A percentile compares a stretch with the other conserved stretches of the same genome.
phyloP scores from a whole-genome alignment of 352 stramenopile species.

The Blastocystis hominis region DNA sequence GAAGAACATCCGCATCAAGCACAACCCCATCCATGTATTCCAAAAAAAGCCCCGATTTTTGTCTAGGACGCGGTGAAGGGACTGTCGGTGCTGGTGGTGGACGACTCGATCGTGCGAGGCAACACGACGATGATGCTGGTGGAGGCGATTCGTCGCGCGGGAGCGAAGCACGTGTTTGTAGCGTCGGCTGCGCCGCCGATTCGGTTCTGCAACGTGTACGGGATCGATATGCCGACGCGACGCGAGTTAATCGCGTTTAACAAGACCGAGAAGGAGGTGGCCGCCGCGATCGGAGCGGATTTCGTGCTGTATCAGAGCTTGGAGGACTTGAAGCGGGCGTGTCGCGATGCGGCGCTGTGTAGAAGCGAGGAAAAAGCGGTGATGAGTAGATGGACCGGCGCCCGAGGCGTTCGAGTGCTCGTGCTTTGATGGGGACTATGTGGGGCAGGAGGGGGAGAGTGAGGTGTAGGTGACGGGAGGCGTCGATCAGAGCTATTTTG shows the following conservation, averaged over 20 bases:
- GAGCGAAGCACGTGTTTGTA: slow-evolving; percentile 89
- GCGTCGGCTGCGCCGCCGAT: slow-evolving; percentile 88
- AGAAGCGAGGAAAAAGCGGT: neutral
- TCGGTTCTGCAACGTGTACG: slow-evolving; percentile 96
- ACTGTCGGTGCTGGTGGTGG: slow-evolving; percentile 91
- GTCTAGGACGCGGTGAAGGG: slow-evolving; percentile 71
- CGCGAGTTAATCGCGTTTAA: slow-evolving; percentile 93
- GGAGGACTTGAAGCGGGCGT: slow-evolving; percentile 77
- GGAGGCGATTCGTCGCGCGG: slow-evolving; percentile 82
- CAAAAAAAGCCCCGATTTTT: slow-evolving; percentile 65
- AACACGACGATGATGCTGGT: slow-evolving; percentile 95
- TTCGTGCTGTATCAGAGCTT: slow-evolving; percentile 85
- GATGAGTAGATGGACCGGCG: slow-evolving; percentile 68
- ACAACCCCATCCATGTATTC: slow-evolving; percentile 85
- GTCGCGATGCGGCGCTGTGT: slow-evolving; percentile 61
- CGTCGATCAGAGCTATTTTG: slow-evolving; percentile 67
- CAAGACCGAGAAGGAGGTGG: slow-evolving; percentile 83
- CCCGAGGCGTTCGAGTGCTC: slow-evolving; percentile 83
- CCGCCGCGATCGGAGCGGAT: slow-evolving; percentile 81
- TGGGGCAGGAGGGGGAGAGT: slow-evolving; percentile 61
- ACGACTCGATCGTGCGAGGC: slow-evolving; percentile 96
- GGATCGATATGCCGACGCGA: slow-evolving; percentile 95
- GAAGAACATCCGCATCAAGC: slow-evolving; percentile 93
- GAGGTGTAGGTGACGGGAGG: neutral
- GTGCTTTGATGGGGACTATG: slow-evolving; percentile 89